Evolutionary conservation across 1,284 basidiomycete genomes (phyloP).

Genomic region (Microbotryomycetes sp.): DNA sequence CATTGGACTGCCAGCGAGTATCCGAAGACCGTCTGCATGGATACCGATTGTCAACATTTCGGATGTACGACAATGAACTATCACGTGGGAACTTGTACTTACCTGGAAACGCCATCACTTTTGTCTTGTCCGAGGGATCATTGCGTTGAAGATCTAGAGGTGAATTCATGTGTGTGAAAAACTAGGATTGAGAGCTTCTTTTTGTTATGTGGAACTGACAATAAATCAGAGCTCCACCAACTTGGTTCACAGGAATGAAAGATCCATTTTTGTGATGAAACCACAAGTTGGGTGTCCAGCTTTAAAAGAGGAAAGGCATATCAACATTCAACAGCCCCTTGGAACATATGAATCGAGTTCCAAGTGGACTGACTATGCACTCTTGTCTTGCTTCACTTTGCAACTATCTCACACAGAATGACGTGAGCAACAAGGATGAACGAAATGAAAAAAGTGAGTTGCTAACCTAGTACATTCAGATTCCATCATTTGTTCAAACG

Average conservation of each 20-base stretch:
- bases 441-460: no score
- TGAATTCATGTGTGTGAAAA: background rate
- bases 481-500: constrained; percentile 43
- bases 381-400: constrained; percentile 32
- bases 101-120: constrained; percentile 35
- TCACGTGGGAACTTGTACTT: constrained; percentile 44
- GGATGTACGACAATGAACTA: no score
- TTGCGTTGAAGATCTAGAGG: constrained; percentile 2
- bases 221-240: constrained; percentile 17
- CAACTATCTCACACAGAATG: constrained; percentile 22
- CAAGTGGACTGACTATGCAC: background rate
- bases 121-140: constrained; percentile 17
- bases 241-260: constrained; percentile 12
- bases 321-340: background rate
- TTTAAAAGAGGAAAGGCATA: constrained; percentile 9
- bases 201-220: background rate
- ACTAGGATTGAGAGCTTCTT: background rate
- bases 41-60: no score
- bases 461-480: constrained; percentile 46
- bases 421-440: background rate
- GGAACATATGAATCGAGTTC: background rate
- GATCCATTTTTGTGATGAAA: constrained; percentile 27
- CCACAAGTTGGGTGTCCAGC: constrained; percentile 37
- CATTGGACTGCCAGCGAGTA: constrained; percentile 47
- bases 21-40: constrained; percentile 48